Evolutionary conservation across 202 grass and related monocot species (phyloP), one percentile per base, ranked within the genome.

Genomic region (Schoenoplectus tabernaemontani): DNA sequence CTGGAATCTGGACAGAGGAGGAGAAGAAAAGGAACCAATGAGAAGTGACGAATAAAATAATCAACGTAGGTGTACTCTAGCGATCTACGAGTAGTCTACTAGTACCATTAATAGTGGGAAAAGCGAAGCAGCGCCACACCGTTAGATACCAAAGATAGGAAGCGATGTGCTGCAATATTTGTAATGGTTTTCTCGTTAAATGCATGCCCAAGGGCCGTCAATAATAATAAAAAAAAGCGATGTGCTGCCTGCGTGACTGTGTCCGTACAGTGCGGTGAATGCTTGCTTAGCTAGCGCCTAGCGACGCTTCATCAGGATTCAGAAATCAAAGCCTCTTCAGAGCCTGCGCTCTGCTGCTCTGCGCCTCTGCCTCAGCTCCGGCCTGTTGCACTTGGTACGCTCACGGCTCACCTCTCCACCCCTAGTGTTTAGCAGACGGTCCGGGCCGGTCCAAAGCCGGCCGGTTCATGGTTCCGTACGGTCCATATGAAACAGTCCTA

Each of bases 241-340:
- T n/a, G n/a, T n/a, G n/a, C n/a, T n/a, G n/a, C n/a, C n/a, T n/a
- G 36, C 2, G 36, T 16, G 48, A 12, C 42, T 71, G 41, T 47
- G 48, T 47, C 39, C 66, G 66, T 71, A 48, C 66, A 48, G 66
- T 47, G 66, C 22, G 41, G 66, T 71, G 66, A 71, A 43, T 48
- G 66, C 66, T 47, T 46, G 66, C 42, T 47, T 71, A 71, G 22
- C 44, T 12, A 48, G 44, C 44, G 13, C 44, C 42, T n/a, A 12
- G 66, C 41, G 42, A 15, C 66, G 66, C 9, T 71, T 38, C 15
- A 65, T 65, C 34, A 65, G n/a, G 62, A 36, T 7, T 38, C 33
- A n/a, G 61, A n/a, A n/a, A n/a, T 5, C 15, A 53, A 3, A 4
- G 2, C 3, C 1, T 17, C 3, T 0, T 36, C 60, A 61, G 59